Conservation (phyloP, 768 basidiomycete species). For the Rhodosporidiobolus sp. region DNA sequence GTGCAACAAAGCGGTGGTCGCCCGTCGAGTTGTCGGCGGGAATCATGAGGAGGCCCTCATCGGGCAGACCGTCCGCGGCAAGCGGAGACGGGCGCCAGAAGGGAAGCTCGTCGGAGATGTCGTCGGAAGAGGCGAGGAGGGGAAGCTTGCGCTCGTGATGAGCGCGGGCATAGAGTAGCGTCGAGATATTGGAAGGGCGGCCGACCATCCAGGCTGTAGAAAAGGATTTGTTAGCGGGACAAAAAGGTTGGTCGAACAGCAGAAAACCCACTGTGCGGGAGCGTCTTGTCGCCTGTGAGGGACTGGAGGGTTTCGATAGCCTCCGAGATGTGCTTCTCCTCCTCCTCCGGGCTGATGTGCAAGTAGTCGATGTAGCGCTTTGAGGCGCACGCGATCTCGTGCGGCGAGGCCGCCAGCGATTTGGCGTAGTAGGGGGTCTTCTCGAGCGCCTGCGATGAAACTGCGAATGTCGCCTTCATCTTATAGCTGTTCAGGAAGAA, state of each 20-base stretch:
- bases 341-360: constrained; percentile 39
- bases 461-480: background rate
- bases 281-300: constrained; percentile 40
- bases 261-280: constrained; percentile 41
- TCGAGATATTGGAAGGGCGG: constrained; percentile 34
- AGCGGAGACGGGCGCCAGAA: constrained; percentile 28
- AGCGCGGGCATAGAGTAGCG: constrained; percentile 34
- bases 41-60: constrained; percentile 29
- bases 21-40: constrained; percentile 19
- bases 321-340: constrained; percentile 38
- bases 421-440: constrained; percentile 40
- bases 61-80: constrained; percentile 14
- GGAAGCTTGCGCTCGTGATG: constrained; percentile 38
- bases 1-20: constrained; percentile 37
- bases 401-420: constrained; percentile 36
- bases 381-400: constrained; percentile 40
- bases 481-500: too few relatives aligned
- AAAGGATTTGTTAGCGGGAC: too few relatives aligned
- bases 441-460: constrained; percentile 41
- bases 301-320: constrained; percentile 43
- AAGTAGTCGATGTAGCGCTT: constrained; percentile 42
- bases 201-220: constrained; percentile 39
- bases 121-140: constrained; percentile 41
- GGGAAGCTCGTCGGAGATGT: constrained; percentile 38
- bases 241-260: too few relatives aligned